Conservation (phyloP, 179 eudicot genomes). For the Sideroxylon spinosum region DNA sequence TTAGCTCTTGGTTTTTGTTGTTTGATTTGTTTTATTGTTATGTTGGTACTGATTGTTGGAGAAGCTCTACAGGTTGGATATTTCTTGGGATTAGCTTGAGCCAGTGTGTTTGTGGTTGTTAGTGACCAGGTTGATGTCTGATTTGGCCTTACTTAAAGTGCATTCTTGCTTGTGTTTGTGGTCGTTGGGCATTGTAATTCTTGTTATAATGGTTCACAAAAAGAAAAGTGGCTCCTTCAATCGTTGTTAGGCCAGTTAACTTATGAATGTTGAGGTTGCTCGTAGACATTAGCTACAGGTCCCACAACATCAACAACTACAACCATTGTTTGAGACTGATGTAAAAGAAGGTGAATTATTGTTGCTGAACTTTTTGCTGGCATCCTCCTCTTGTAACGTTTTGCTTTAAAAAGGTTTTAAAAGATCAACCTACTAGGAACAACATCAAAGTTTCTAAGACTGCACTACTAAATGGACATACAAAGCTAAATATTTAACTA, state of each 20-base stretch:
- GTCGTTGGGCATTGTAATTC: slow-evolving; percentile 12
- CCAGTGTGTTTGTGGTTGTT: no score
- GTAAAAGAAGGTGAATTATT: slow-evolving; percentile 57
- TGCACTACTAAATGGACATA: slow-evolving; percentile 4
- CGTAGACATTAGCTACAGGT: slow-evolving; percentile 50
- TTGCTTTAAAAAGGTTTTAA: no score
- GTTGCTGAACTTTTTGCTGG: slow-evolving; percentile 58
- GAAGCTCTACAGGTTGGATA: no score
- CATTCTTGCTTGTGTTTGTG: no score
- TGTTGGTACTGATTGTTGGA: no score
- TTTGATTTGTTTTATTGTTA: no score
- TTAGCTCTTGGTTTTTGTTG: no score
- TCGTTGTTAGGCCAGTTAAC: slow-evolving; percentile 71
- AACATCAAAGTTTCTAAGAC: not conserved
- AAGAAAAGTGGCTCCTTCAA: slow-evolving; percentile 27
- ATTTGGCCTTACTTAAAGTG: no score
- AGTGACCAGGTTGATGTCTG: no score
- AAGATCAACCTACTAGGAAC: not conserved
- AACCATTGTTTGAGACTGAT: slow-evolving; percentile 67
- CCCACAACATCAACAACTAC: slow-evolving; percentile 64
- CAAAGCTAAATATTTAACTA: not conserved
- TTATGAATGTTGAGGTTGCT: slow-evolving; percentile 69
- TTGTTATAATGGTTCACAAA: slow-evolving; percentile 15
- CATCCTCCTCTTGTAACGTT: no score
- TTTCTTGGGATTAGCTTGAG: no score